Evolutionary conservation across 352 stramenopile species (phyloP), one percentile per base, ranked within the genome.

Genomic region (Pythium periplocum): DNA sequence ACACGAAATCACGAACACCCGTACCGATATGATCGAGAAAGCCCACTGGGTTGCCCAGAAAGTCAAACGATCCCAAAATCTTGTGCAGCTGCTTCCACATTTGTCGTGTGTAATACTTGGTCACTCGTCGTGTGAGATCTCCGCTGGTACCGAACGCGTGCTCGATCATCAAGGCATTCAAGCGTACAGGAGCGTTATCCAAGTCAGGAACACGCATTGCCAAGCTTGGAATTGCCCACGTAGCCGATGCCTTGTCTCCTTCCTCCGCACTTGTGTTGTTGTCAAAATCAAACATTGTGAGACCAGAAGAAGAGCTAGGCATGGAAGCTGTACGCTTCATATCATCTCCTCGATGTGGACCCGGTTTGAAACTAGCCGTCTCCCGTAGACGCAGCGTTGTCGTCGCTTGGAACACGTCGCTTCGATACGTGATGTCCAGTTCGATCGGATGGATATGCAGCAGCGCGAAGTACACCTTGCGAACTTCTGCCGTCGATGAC

Each of bases 1-100:
- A 98, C 45, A 98, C 97, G 57, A 98, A 98, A 57, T 98, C 91
- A 44, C 90, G 78, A 39, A 98, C 92, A 45, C 94, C 95, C 31
- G 88, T 97, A 41, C 95, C 95, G 61, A 98, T 90, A 58, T 98
- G 97, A 32, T 96, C 88, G 47, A 98, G 64, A 48, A 96, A 89
- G 0, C 85, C 85, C 10, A 95, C 86, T 10, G 84, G 83, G 42
- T 94, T 95, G 41, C 86, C 87, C 11, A 96, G 58, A 34, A 96
- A 92, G 62, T 96, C 87, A 45, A 95, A 93, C 10, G 83, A 93
- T 1, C 87, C 84, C 9, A 96, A 56, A 51, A 96, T 83, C 41
- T 93, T 93, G 66, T 94, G 84, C 3, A 96, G 67, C 49, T 96
- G 87, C 45, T 93, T 92, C 86, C 83, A 95, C 53, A 95, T 57